Evolutionary conservation across 257 asterid species (phyloP), one percentile per base, ranked within the genome.

Genomic region (Hygrophila difformis): DNA sequence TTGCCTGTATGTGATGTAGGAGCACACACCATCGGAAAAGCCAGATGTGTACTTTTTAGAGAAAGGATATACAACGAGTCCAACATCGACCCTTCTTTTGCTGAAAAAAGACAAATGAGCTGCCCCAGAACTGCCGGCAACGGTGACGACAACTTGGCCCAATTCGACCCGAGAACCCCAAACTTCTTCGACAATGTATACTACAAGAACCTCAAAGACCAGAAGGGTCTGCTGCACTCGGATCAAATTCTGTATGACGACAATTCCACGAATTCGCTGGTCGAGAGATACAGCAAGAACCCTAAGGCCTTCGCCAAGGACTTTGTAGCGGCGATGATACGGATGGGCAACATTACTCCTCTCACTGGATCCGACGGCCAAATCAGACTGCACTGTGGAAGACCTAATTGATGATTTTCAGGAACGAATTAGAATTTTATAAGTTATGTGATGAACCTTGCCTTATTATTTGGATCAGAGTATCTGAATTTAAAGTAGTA

Each of bases 21-120:
- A 46, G 51, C 74, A 11, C 74, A 71, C 62, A 66, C 71, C 22
- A 71, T 71, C 2, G 78, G 78, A 2, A 37, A 58, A 46, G 56
- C 78, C 8, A 58, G 71, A 18, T 71, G 78, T 42, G 51, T 50
- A 1, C 1, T 0, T 17, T 71, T 66, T 43, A 46, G 78, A 51
- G 0, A n/a, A 4, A 55, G 62, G 9, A 59, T 66, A 19, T 59
- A 71, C 71, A 63, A 55, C 21, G 68, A 71, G 23, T 46, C 39
- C 59, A 66, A 59, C 51, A 71, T 71, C 2, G 44, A 62, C 24
- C 0, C 57, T 13, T 41, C 68, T 0, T 71, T 66, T 34, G 74
- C 78, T 5, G 18, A 17, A 18, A 22, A 12, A 12, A 55, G 63
- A 29, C 66, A 56, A 61, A 15, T 12, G 0, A 57, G 5, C 0